Evolutionary conservation across 805 yeast species (phyloP).

Genomic region (Isabelozyma rhagii): DNA sequence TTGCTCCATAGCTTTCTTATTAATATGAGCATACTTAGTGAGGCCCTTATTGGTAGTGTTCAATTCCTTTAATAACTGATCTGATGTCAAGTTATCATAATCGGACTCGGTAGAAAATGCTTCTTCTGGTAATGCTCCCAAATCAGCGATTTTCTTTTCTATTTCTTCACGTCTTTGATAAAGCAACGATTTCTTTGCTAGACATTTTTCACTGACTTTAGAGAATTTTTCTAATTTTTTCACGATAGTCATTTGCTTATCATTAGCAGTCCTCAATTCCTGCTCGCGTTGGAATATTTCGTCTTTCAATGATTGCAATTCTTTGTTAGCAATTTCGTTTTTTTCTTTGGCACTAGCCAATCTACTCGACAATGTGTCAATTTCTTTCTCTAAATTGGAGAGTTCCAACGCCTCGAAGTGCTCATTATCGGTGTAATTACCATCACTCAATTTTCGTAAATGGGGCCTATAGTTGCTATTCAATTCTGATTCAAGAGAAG

Average conservation of each 20-base stretch:
- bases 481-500: conserved; percentile 52
- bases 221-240: conserved; percentile 59
- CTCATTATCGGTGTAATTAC: conserved; percentile 11
- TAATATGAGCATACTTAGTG: conserved; percentile 69
- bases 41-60: conserved; percentile 55
- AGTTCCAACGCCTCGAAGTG: conserved; percentile 12
- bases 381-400: conserved; percentile 18
- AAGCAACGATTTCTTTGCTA: conserved; percentile 61
- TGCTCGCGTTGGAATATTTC: conserved; percentile 35
- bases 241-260: conserved; percentile 52
- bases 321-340: conserved; percentile 20
- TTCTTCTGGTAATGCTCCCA: conserved; percentile 89
- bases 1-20: conserved; percentile 88
- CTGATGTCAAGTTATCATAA: conserved; percentile 46
- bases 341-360: conserved; percentile 27
- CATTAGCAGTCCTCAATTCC: conserved; percentile 48
- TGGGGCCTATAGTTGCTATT: conserved; percentile 57
- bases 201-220: conserved; percentile 59
- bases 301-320: conserved; percentile 22
- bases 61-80: conserved; percentile 50
- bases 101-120: conserved; percentile 47
- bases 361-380: conserved; percentile 20
- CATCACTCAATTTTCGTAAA: conserved; percentile 14
- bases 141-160: conserved; percentile 67
- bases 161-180: conserved; percentile 65